A percentile compares a stretch with the other conserved stretches of the same genome.
phyloP scores from a whole-genome alignment of 345 rosid species.

The Hibiscus trionum region DNA sequence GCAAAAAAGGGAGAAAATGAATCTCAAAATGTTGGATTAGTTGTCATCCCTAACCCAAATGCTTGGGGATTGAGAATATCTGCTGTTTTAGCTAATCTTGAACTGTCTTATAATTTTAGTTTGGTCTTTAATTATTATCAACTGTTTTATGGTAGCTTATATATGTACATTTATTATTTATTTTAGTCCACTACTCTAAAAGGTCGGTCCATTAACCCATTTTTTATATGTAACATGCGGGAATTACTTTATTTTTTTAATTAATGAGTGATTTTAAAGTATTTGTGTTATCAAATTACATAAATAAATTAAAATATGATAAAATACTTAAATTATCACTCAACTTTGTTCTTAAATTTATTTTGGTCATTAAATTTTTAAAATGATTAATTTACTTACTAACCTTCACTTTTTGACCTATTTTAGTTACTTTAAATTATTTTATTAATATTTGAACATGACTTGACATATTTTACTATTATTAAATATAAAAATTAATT shows the following conservation, averaged over 20 bases:
- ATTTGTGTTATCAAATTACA: no score
- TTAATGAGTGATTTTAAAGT: no score
- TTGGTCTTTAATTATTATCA: background rate
- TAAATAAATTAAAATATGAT: no score
- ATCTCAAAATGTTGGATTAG: constrained; percentile 22
- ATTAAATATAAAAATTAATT: no score
- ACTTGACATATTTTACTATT: no score
- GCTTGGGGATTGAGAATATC: constrained; percentile 35
- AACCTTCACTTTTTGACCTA: no score
- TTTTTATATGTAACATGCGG: constrained; percentile 38
- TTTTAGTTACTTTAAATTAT: no score
- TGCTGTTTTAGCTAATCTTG: constrained; percentile 26
- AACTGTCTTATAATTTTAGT: constrained; percentile 12
- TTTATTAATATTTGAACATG: no score
- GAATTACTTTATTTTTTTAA: background rate
- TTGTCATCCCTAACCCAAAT: constrained; percentile 48
- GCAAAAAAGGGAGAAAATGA: background rate
- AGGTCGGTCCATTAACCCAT: constrained; percentile 33
- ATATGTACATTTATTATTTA: background rate
- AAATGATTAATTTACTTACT: no score
- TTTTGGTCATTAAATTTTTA: no score
- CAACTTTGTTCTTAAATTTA: no score
- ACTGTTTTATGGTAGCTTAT: background rate
- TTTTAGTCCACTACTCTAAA: background rate
- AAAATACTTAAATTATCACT: no score